Base-by-base conservation (phyloP, 331 rosid species). In the Phaseolus coccineus region DNA sequence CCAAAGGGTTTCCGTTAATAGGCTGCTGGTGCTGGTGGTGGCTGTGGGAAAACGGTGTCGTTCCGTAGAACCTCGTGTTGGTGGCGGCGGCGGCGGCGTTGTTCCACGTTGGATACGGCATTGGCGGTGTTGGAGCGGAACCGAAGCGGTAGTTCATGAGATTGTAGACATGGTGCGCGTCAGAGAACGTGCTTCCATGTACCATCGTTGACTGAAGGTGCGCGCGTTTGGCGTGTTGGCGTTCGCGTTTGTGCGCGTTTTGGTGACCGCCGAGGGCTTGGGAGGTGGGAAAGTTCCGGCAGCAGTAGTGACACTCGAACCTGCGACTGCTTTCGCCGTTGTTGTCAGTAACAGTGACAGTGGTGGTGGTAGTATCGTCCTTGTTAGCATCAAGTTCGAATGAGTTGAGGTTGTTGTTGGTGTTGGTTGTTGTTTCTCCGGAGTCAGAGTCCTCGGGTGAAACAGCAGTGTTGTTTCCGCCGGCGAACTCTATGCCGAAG, bases 191-290 rank as follows among this genome's bases (percentile, higher is more conserved):
- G 42, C 87, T 77, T 2, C 78, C 72, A 71, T 91, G 93, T 28
- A 86, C 91, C 90, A 90, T 90, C 6, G 97, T 88, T 1, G 94
- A 85, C 33, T 94, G 98, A 53, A 94, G 94, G 80, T 95, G 97
- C 11, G 89, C 92, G 3, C 98, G 89, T 84, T 96, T 96, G 2
- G 99, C 99, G 79, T 93, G 96, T 64, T 96, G 98, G 0, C 99
- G 86, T 78, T 96, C 99, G 64, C 99, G 74, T 86, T 96, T 96
- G 73, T 96, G 99, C 0, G 99, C 99, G 87, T 96, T 96, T 76
- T 96, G 99, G 84, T 96, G 99, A 7, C 99, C 99, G 3, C 99
- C 99, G 19, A 96, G 83, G 55, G 99, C 99, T 77, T 96, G 99
- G 0, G 98, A 93, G 6, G 98, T 96, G 0, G 99, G 99, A 83